Evolutionary conservation across 371 early-diverging fungal species (phyloP).

Genomic region (Rhizopus delemar): DNA sequence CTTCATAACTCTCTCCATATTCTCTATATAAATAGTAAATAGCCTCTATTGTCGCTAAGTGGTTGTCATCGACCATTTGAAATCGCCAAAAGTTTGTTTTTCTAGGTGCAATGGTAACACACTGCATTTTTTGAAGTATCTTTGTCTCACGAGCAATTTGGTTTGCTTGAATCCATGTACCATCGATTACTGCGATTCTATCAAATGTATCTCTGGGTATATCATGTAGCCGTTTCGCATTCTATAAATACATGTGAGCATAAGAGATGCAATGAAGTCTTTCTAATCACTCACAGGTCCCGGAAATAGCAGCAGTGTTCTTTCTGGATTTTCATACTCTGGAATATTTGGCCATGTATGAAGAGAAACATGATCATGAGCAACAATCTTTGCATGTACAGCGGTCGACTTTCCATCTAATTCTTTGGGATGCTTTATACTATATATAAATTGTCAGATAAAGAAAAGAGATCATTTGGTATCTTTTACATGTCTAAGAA

Average conservation of each 20-base stretch:
- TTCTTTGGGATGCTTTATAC: conserved; percentile 81
- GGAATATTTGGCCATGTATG: conserved; percentile 52
- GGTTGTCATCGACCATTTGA: conserved; percentile 70
- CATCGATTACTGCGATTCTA: conserved; percentile 85
- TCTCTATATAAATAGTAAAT: conserved; percentile 89
- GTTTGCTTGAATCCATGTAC: conserved; percentile 90
- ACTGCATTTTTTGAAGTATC: conserved; percentile 48
- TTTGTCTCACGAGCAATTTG: conserved; percentile 65
- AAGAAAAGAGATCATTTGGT: neutral
- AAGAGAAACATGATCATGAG: conserved; percentile 67
- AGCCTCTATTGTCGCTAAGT: conserved; percentile 93
- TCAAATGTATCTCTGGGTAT: conserved; percentile 68
- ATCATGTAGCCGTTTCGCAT: conserved; percentile 64
- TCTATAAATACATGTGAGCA: conserved; percentile 37
- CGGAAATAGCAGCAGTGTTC: conserved; percentile 80
- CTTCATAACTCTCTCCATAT: conserved; percentile 49
- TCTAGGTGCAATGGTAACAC: conserved; percentile 64
- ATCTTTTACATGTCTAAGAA: conserved; percentile 70
- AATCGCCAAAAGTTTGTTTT: conserved; percentile 91
- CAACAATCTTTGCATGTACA: conserved; percentile 79
- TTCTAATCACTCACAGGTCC: conserved; percentile 61
- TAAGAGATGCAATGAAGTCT: neutral
- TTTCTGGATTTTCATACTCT: conserved; percentile 61
- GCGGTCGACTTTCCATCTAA: conserved; percentile 86
- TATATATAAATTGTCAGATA: conserved; percentile 19